Base-by-base conservation (phyloP, 2,329 filamentous ascomycete genomes). In the Dryadomyces quercivorus region DNA sequence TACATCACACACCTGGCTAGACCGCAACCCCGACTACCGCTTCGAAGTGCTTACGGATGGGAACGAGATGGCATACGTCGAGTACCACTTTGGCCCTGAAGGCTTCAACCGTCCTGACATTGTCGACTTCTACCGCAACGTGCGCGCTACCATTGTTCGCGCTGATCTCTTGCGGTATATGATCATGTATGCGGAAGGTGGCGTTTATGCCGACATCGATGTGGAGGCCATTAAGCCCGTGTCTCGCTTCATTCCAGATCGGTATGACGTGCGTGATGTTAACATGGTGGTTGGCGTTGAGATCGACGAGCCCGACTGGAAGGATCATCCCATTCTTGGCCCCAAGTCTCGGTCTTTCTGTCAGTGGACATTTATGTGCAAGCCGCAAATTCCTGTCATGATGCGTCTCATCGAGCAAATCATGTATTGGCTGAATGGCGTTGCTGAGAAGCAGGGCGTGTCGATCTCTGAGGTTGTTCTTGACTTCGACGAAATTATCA, bases 331-430 rank as follows among this genome's bases (percentile, higher is more conserved):
- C 1, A 81, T 87, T 36, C 71, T 87, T 0, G 84, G 84, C 15
- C 75, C 74, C 50, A 87, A 87, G 67, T 86, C 79, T 42, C 72
- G 75, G 59, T 87, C 83, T 0, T 87, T 88, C 64, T 87, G 84
- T 64, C 84, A 87, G 63, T 88, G 84, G 84, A 87, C 84, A 0
- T 85, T 87, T 62, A 83, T 85, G 70, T 78, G 78, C 61, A 85
- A 86, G 63, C 82, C 84, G 1, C 71, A 74, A 18, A 75, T 82
- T 26, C 81, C 82, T 1, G 81, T 87, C 55, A 86, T 88, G 81
- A 71, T 86, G 65, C 70, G 71, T 36, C 72, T 88, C 3, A 77
- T 87, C 49, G 81, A 86, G 63, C 79, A 83, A 61, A 86, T 87
- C 63, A 76, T 86, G 66, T 64, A 69, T 1, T 86, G 83, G 84